These are phyloP conservation scores for Jacaranda copaia DNA, from an alignment of 257 asterid genomes.

Conservation along the genomic window DNA sequence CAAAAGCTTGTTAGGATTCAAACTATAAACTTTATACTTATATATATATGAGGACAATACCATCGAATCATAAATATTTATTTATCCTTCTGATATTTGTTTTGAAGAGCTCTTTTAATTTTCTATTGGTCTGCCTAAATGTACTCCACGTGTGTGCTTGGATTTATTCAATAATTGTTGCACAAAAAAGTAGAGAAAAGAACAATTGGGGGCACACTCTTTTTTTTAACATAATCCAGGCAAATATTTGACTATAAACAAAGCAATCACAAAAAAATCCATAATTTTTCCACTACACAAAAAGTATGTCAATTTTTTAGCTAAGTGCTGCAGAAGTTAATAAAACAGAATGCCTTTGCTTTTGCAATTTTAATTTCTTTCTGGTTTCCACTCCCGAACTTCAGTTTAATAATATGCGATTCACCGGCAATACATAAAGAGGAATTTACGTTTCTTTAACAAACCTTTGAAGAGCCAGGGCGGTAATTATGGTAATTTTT, in stretches of 20 bases:
- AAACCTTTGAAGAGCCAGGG: no score
- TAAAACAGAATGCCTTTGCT: not conserved
- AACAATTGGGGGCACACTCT: conserved; percentile 45
- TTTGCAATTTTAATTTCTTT: not conserved
- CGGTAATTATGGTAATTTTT: no score
- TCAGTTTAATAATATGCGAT: no score
- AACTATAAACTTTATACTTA: no score
- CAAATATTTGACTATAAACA: conserved; percentile 45
- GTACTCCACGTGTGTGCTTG: conserved; percentile 53
- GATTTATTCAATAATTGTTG: conserved; percentile 54
- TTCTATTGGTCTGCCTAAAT: conserved; percentile 31
- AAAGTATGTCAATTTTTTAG: not conserved
- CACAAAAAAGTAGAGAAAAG: conserved; percentile 34
- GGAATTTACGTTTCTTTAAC: no score
- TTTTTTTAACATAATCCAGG: conserved; percentile 39
- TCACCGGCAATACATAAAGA: no score
- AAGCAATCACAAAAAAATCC: conserved; percentile 24
- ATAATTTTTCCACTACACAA: conserved; percentile 5
- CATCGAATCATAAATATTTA: not conserved
- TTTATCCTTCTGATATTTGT: conserved; percentile 19
- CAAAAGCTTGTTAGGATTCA: no score
- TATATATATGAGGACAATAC: no score
- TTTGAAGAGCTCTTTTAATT: not conserved
- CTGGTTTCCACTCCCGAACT: not conserved
- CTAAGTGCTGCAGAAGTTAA: not conserved